Conservation (phyloP, 2,329 filamentous ascomycete genomes). For the Tothia fuscella region DNA sequence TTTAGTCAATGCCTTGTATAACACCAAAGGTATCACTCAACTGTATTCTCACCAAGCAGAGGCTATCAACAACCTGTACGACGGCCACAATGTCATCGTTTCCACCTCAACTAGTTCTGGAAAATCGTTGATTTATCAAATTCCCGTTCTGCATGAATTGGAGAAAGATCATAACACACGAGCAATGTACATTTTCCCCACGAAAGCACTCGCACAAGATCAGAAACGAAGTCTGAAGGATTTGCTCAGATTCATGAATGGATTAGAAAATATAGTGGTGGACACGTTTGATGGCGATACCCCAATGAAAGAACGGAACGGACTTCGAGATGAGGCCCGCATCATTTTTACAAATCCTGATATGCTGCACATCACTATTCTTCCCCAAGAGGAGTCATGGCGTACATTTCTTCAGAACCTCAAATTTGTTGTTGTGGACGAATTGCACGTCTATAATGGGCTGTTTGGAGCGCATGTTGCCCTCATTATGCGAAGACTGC, state of each 20-base stretch:
- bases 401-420: conserved; percentile 77
- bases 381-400: conserved; percentile 88
- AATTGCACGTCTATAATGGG: conserved; percentile 93
- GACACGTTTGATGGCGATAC: conserved; percentile 97
- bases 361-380: conserved; percentile 89
- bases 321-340: conserved; percentile 74
- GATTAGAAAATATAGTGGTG: conserved; percentile 62
- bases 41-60: conserved; percentile 89
- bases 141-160: conserved; percentile 78
- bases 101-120: conserved; percentile 93
- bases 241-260: conserved; percentile 67
- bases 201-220: conserved; percentile 91
- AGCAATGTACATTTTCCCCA: conserved; percentile 97
- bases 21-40: conserved; percentile 72
- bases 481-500: conserved; percentile 81
- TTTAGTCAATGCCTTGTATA: conserved; percentile 92
- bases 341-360: conserved; percentile 98
- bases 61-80: conserved; percentile 77
- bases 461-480: conserved; percentile 89
- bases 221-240: conserved; percentile 82
- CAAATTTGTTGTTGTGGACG: conserved; percentile 72
- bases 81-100: conserved; percentile 78
- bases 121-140: conserved; percentile 95
- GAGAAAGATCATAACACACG: conserved; percentile 65
- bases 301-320: conserved; percentile 62